phyloP scores from a whole-genome alignment of 306 rosid species.

The Vigna reflexopilosa region DNA sequence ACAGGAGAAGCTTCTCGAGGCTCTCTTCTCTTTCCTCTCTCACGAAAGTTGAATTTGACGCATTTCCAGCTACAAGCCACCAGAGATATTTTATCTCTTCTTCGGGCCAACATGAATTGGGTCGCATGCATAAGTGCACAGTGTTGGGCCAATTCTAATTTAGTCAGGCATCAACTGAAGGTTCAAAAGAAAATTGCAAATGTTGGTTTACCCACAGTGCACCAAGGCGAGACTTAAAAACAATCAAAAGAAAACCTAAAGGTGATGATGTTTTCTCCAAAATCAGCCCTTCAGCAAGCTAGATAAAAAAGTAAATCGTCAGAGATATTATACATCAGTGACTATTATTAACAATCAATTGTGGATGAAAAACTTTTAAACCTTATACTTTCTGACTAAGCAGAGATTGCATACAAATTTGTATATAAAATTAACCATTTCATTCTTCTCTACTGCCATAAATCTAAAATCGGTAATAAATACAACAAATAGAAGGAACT shows the following conservation, averaged over 20 bases:
- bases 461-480: slow-evolving; percentile 25
- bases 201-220: slow-evolving; percentile 77
- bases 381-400: slow-evolving; percentile 11
- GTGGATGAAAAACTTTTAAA: slow-evolving; percentile 26
- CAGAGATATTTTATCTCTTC: too few relatives aligned
- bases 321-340: slow-evolving; percentile 42
- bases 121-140: too few relatives aligned
- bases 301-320: slow-evolving; percentile 43
- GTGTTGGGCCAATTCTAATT: neutral
- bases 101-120: too few relatives aligned
- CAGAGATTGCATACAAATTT: slow-evolving; percentile 25
- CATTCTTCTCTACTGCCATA: slow-evolving; percentile 17
- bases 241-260: slow-evolving; percentile 88
- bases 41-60: too few relatives aligned
- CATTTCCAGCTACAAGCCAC: too few relatives aligned
- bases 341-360: slow-evolving; percentile 22
- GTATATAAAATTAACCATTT: slow-evolving; percentile 32
- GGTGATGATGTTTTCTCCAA: slow-evolving; percentile 97
- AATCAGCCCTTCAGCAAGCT: slow-evolving; percentile 92
- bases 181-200: neutral
- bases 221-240: slow-evolving; percentile 97
- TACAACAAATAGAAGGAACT: neutral
- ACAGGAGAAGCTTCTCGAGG: too few relatives aligned
- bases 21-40: too few relatives aligned
- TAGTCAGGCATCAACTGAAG: slow-evolving; percentile 3